Conservation (phyloP, 208 protist genomes). For the Leptomonas pyrrhocoris region DNA sequence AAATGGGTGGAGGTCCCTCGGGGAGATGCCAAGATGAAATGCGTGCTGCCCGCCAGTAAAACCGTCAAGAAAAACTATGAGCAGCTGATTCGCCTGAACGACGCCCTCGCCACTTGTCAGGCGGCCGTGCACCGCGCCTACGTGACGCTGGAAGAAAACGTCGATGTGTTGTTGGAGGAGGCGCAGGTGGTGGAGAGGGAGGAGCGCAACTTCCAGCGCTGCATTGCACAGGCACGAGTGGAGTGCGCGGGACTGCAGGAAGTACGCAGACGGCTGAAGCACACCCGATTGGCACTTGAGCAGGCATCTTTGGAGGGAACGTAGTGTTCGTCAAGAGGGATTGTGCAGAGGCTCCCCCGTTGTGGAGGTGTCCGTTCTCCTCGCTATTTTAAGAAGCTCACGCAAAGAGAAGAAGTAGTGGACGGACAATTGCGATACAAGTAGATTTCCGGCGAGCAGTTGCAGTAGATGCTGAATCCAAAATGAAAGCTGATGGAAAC, state of each 20-base stretch:
- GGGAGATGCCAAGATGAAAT: conserved; percentile 19
- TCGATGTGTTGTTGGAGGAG: conserved; percentile 66
- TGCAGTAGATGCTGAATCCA: no score
- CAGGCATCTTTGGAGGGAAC: neutral
- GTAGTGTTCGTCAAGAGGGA: neutral
- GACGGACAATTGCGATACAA: no score
- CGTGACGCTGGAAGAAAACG: conserved; percentile 38
- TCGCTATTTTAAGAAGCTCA: no score
- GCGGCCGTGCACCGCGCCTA: conserved; percentile 40
- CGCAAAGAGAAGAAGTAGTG: no score
- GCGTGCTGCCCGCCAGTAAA: conserved; percentile 28
- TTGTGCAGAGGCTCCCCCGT: no score
- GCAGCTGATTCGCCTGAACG: conserved; percentile 48
- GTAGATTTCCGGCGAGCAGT: no score
- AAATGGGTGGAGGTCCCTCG: conserved; percentile 54
- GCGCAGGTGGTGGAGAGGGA: conserved; percentile 40
- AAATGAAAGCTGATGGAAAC: no score
- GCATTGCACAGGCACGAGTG: conserved; percentile 38
- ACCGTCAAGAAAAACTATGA: conserved; percentile 48
- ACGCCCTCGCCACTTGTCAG: conserved; percentile 72
- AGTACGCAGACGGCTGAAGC: conserved; percentile 37
- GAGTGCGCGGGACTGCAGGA: conserved; percentile 58
- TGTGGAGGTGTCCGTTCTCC: neutral
- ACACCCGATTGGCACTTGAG: conserved; percentile 12
- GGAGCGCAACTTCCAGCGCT: conserved; percentile 51